phyloP scores from a whole-genome alignment of 2,329 filamentous ascomycete species.

The Aspergillus ibericus region DNA sequence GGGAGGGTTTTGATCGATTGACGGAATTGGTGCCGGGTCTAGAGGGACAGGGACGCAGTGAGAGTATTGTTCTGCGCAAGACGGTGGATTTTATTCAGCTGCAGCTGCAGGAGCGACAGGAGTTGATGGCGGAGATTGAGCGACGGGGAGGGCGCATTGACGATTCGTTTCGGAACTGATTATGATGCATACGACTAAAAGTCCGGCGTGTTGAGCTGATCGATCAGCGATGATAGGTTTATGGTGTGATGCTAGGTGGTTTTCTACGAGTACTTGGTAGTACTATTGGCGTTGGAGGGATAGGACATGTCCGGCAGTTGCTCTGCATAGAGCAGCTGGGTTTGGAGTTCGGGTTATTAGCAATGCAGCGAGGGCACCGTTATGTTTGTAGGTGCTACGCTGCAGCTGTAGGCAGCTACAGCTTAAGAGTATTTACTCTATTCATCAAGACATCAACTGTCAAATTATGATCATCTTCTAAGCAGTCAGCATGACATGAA shows the following conservation, averaged over 20 bases:
- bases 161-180: conserved; percentile 32
- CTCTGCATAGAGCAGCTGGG: too few relatives aligned
- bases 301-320: too few relatives aligned
- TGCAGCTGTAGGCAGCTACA: too few relatives aligned
- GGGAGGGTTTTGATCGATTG: conserved; percentile 79
- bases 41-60: conserved; percentile 78
- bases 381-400: too few relatives aligned
- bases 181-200: neutral
- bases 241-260: neutral
- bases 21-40: conserved; percentile 78
- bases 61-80: conserved; percentile 75
- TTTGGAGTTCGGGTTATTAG: too few relatives aligned
- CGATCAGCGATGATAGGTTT: neutral
- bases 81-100: conserved; percentile 66
- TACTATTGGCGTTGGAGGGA: too few relatives aligned
- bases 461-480: too few relatives aligned
- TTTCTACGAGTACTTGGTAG: neutral
- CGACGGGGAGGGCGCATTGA: conserved; percentile 58
- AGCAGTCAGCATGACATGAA: neutral
- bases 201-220: neutral
- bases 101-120: conserved; percentile 59
- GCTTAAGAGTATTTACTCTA: too few relatives aligned
- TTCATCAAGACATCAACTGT: too few relatives aligned
- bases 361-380: too few relatives aligned
- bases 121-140: conserved; percentile 61